Evolutionary conservation across 2,329 filamentous ascomycete genomes (phyloP), one percentile per base, ranked within the genome.

Genomic region (Cordyceps javanica): DNA sequence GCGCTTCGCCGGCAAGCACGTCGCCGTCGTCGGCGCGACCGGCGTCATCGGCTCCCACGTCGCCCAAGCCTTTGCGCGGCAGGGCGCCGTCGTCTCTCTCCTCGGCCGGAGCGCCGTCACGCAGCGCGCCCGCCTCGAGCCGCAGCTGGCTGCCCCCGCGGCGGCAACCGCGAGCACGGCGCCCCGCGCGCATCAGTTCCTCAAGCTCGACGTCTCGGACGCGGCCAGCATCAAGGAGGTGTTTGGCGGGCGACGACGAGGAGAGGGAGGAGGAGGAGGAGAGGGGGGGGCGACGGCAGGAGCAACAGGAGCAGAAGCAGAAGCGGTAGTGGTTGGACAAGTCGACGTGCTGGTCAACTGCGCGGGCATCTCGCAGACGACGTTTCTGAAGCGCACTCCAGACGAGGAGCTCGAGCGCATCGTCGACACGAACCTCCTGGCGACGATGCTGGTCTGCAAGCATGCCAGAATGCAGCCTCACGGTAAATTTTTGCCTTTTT

Each of bases 341-440:
- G 62, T 76, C 9, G 77, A 83, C 65, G 75, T 93, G 30, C 80
- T 96, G 1, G 80, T 96, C 62, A 95, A 96, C 67, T 88, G 89
- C 26, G 91, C 91, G 0, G 91, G 91, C 10, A 76, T 91, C 23
- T 78, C 86, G 0, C 85, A 91, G 63, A 79, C 78, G 13, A 81
- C 78, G 0, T 75, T 90, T 1, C 77, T 94, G n/a, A 73, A 82
- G 45, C 75, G 77, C 10, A 83, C 82, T 1, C 65, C 71, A 0
- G 67, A 79, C 0, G 68, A 73, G 0, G 74, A 79, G 3, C 75
- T 91, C 23, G 74, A 82, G 1, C 63, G 75, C 1, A 76, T 91
- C 7, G 66, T 96, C 5, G 74, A 82, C 52, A 89, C 83, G 39
- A 96, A 96, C 69, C 78, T 96, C 2, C 74, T 78, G 54, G 80